phyloP scores from a whole-genome alignment of 805 yeast species.

The Candida tallmaniae region DNA sequence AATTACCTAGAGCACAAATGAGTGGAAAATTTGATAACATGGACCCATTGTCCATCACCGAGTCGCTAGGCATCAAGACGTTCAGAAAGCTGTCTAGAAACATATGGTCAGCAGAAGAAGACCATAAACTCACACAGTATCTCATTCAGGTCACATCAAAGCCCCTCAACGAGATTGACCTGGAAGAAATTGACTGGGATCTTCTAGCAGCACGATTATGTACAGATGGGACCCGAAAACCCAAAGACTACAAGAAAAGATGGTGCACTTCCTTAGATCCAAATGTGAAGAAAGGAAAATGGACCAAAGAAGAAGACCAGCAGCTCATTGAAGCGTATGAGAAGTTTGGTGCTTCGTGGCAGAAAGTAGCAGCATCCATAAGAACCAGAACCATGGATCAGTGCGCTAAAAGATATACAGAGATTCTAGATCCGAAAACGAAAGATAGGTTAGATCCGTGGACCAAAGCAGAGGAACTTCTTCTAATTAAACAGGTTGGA shows the following conservation, averaged over 20 bases:
- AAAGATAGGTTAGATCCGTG: constrained; percentile 75
- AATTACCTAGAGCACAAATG: constrained; percentile 12
- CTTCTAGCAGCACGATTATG: constrained; percentile 36
- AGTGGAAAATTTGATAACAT: constrained; percentile 17
- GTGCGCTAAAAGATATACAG: constrained; percentile 87
- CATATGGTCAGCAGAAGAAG: constrained; percentile 79
- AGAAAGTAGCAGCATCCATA: constrained; percentile 69
- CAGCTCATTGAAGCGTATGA: constrained; percentile 58
- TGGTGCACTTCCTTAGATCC: constrained; percentile 90
- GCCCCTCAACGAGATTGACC: constrained; percentile 18
- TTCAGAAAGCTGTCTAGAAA: constrained; percentile 58
- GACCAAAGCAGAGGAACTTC: constrained; percentile 72
- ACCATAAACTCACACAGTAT: constrained; percentile 41
- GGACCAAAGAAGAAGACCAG: constrained; percentile 81
- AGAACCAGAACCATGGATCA: constrained; percentile 91
- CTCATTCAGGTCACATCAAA: constrained; percentile 34
- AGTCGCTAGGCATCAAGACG: constrained; percentile 70
- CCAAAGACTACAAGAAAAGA: constrained; percentile 81
- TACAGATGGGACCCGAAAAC: constrained; percentile 49
- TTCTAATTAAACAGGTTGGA: constrained; percentile 62
- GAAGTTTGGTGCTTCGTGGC: constrained; percentile 79
- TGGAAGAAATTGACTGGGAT: constrained; percentile 60
- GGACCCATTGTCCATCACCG: constrained; percentile 58
- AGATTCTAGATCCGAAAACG: constrained; percentile 79
- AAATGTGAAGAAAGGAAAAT: constrained; percentile 71